Base-by-base conservation (phyloP, 2,329 filamentous ascomycete genomes). In the Colletotrichum sp. region DNA sequence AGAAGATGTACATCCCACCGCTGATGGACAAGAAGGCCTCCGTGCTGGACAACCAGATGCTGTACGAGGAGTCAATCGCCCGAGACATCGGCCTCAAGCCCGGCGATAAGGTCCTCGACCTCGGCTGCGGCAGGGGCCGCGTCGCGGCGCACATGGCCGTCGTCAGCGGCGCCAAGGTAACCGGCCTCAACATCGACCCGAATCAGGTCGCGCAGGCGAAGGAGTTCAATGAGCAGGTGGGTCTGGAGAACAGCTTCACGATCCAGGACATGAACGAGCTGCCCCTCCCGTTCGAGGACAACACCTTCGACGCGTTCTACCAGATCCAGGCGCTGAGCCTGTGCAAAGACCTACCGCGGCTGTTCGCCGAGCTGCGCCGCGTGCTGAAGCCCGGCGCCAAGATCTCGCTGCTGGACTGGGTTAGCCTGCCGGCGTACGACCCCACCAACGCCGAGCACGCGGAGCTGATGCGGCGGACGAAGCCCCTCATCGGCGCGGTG, bases 1-100 rank as follows among this genome's bases (percentile, higher is more conserved):
- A 90, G 79, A 90, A 90, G 82, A 90, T 90, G 89, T 90, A 90
- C 80, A 90, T 90, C 71, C 89, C 89, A 15, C 88, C 89, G 3
- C 84, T 88, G 68, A 88, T 90, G 87, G 88, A 88, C 80, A 85
- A 84, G 78, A 86, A 86, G 75, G 87, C 86, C 7, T 87, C 84
- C 1, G 87, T 89, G 1, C 81, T 86, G 13, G 88, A 89, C 78
- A 90, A 90, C 77, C 88, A 90, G 81, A 83, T 90, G 63, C 84
- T 90, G 16, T 89, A 88, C 77, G 88, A 90, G 80, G 87, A 88
- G 79, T 86, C 87, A 12, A 84, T 90, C 66, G 87, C 88, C 16
- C 82, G 82, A 25, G 85, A 89, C 69, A 85, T 90, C 57, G 86
- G 83, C 30, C 80, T 90, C 36, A 84, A 84, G 70, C 77, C 83